phyloP scores from a whole-genome alignment of 2,329 filamentous ascomycete genomes.

The Didymella pomorum region DNA sequence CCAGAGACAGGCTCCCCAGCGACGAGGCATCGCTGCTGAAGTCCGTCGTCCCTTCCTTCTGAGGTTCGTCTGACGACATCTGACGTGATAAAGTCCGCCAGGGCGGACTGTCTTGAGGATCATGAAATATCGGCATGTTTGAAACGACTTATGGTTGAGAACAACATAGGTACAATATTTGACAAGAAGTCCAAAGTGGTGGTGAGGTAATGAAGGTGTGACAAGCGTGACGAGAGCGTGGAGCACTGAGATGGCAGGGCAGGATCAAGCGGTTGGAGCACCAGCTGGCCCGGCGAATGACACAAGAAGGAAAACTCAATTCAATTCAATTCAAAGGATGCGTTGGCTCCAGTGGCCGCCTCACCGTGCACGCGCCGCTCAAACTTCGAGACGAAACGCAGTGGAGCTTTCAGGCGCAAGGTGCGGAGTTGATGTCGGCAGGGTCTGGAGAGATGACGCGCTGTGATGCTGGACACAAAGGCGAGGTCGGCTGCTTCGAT shows the following conservation, averaged over 20 bases:
- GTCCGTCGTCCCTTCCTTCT: slow-evolving; percentile 28
- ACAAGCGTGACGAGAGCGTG: slow-evolving; percentile 23
- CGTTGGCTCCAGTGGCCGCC: slow-evolving; percentile 46
- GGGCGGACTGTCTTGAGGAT: slow-evolving; percentile 42
- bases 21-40: slow-evolving; percentile 19
- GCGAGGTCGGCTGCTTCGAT: slow-evolving; percentile 28
- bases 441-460: slow-evolving; percentile 41
- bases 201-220: slow-evolving; percentile 8
- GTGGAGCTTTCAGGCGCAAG: slow-evolving; percentile 27
- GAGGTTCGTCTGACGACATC: slow-evolving; percentile 23
- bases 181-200: slow-evolving; percentile 1
- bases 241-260: slow-evolving; percentile 35
- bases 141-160: slow-evolving; percentile 23
- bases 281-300: slow-evolving; percentile 41
- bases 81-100: slow-evolving; percentile 28
- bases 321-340: slow-evolving; percentile 38
- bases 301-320: slow-evolving; percentile 41
- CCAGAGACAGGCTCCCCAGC: slow-evolving; percentile 20
- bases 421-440: slow-evolving; percentile 35
- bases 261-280: slow-evolving; percentile 44
- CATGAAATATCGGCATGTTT: slow-evolving; percentile 53
- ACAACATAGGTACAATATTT: slow-evolving; percentile 38
- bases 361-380: slow-evolving; percentile 29
- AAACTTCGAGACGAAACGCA: slow-evolving; percentile 33
- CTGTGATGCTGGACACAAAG: slow-evolving; percentile 34